A percentile compares a stretch with the other conserved stretches of the same genome.
These are phyloP conservation scores for Porphyridium purpureum DNA, from an alignment of 23 red algal species.

Conservation along the genomic window DNA sequence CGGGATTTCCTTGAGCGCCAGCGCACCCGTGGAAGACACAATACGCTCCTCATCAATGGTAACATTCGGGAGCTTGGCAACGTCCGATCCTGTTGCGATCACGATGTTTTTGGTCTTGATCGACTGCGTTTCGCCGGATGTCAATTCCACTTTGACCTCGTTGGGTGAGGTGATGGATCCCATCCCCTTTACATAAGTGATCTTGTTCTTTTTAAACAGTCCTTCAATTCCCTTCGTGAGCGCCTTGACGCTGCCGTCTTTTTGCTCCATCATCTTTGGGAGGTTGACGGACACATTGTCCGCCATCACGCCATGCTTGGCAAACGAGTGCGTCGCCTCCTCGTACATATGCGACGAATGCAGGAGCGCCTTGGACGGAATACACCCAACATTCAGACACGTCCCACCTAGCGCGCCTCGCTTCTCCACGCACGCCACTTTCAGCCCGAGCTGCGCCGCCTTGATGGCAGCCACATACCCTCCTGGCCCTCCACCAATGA, in stretches of 20 bases:
- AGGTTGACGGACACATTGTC: constrained; percentile 56
- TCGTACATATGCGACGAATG: constrained; percentile 96
- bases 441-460: constrained; percentile 83
- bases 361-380: constrained; percentile 88
- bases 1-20: constrained; percentile 56
- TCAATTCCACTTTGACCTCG: constrained; percentile 47
- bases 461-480: constrained; percentile 98
- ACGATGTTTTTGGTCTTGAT: constrained; percentile 81
- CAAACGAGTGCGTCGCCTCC: constrained; percentile 75
- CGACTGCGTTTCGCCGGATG: constrained; percentile 30
- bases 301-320: constrained; percentile 62
- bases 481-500: constrained; percentile 88
- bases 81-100: constrained; percentile 71
- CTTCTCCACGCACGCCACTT: constrained; percentile 92
- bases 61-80: constrained; percentile 48
- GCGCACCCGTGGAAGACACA: constrained; percentile 68
- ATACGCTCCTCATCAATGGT: constrained; percentile 79
- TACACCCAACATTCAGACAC: constrained; percentile 96
- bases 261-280: constrained; percentile 92
- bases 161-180: constrained; percentile 16
- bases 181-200: constrained; percentile 74
- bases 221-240: constrained; percentile 96
- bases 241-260: constrained; percentile 35
- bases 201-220: constrained; percentile 95
- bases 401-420: constrained; percentile 89